Base-by-base conservation (phyloP, 108 stramenopile species). In the Nitzschia sp. region DNA sequence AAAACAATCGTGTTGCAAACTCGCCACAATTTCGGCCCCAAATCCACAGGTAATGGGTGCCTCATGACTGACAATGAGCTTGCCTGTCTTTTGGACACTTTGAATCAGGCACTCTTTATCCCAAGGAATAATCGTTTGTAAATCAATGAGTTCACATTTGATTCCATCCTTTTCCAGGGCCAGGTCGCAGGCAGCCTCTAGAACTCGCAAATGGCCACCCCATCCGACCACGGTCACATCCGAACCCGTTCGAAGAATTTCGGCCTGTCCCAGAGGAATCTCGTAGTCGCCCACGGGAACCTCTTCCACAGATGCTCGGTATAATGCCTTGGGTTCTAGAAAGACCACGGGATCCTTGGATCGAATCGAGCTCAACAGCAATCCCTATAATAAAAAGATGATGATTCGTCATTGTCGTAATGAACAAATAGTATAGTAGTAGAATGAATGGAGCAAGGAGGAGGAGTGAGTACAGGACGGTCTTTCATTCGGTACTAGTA, bases 241-340 rank as follows among this genome's bases (percentile, higher is more conserved):
- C 11, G 62, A 80, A 25, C 98, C 98, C 22, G 61, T 11, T 25
- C 88, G 85, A 56, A 97, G 61, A 31, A 98, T 81, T 69, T 96
- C 93, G 13, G 96, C 98, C 72, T 86, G 80, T 8, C 98, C 97
- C 1, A 97, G 77, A 52, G 62, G 59, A 17, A 98, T 79, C 72
- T 90, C 91, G 66, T 97, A 98, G 63, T 97, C 98, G 13, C 77
- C 96, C 26, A 92, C 90, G 8, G 96, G 96, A 0, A 98, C 94
- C 25, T 97, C 93, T 71, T 96, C 97, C 1, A 99, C 97, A 2
- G 96, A 84, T 0, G 96, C 87, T 34, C 98, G 91, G 75, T 99
- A 99, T 54, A 98, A 80, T 2, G 94, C 92, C 78, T 99, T 99
- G 44, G 98, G 98, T 77, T 99, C 98, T 63, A 99, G 80, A 76